Conservation (phyloP, 2,329 filamentous ascomycete genomes). For the Paracoccidioides lutzii region DNA sequence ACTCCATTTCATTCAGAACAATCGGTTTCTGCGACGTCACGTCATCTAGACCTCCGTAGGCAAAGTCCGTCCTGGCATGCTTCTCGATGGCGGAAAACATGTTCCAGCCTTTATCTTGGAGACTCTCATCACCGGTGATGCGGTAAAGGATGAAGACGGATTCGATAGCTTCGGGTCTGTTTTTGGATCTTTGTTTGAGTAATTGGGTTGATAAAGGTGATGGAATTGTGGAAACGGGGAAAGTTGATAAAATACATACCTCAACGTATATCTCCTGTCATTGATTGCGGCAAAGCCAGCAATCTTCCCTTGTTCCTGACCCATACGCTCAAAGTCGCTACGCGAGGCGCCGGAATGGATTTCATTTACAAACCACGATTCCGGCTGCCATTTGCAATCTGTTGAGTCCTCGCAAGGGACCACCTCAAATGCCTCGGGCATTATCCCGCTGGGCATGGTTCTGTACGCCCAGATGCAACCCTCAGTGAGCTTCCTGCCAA, state of each 20-base stretch:
- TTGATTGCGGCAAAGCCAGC: conserved; percentile 8
- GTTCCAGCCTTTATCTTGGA: conserved; percentile 71
- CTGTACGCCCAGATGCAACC: conserved; percentile 46
- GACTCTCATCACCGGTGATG: conserved; percentile 62
- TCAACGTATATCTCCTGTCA: conserved; percentile 8
- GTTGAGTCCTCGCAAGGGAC: conserved; percentile 25
- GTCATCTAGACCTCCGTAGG: conserved; percentile 43
- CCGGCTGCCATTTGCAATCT: conserved; percentile 9
- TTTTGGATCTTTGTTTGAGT: background rate
- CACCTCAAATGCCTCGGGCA: conserved; percentile 39
- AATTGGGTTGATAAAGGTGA: background rate
- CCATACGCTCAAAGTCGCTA: conserved; percentile 4
- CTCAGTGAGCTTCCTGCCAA: conserved; percentile 39
- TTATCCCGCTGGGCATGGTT: conserved; percentile 37
- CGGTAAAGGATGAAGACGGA: conserved; percentile 84
- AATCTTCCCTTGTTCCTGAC: conserved; percentile 5
- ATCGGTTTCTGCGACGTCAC: conserved; percentile 6
- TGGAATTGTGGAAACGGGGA: background rate
- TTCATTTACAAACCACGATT: conserved; percentile 5
- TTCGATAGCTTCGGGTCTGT: conserved; percentile 68
- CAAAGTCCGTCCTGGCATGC: conserved; percentile 52
- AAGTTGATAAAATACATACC: conserved; percentile 5
- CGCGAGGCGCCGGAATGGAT: conserved; percentile 4
- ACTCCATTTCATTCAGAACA: conserved; percentile 57
- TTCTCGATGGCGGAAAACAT: conserved; percentile 66